Evolutionary conservation across 768 basidiomycete species (phyloP).

Genomic region (Phylloporus rhodoxanthus): DNA sequence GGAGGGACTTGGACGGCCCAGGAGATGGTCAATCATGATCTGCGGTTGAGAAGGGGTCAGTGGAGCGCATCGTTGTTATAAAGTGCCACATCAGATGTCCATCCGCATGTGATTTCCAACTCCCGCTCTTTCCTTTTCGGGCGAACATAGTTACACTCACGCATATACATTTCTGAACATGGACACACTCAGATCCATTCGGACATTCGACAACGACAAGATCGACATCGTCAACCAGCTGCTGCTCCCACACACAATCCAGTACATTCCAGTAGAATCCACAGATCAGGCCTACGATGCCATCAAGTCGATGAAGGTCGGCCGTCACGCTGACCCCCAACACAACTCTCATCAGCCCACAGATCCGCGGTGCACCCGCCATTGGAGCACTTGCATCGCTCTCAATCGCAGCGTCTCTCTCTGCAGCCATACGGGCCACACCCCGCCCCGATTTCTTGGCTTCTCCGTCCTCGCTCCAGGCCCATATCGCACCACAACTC

Average conservation of each 20-base stretch:
- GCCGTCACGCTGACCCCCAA: not conserved
- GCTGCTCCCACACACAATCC: slow-evolving; percentile 69
- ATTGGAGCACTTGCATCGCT: slow-evolving; percentile 90
- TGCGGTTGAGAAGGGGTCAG: slow-evolving; percentile 1
- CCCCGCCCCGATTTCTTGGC: slow-evolving; percentile 51
- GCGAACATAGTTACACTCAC: slow-evolving; percentile 5
- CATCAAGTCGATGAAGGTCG: slow-evolving; percentile 92
- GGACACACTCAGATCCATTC: slow-evolving; percentile 37
- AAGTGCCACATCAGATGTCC: not conserved
- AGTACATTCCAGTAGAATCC: slow-evolving; percentile 60
- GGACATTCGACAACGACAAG: slow-evolving; percentile 36
- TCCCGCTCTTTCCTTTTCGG: slow-evolving; percentile 15
- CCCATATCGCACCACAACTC: slow-evolving; percentile 53
- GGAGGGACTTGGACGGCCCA: slow-evolving; percentile 82
- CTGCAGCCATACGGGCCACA: slow-evolving; percentile 42
- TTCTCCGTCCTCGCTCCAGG: slow-evolving; percentile 46
- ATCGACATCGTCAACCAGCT: slow-evolving; percentile 92
- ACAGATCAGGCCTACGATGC: slow-evolving; percentile 86
- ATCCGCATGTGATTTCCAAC: slow-evolving; percentile 32
- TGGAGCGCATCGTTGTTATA: not conserved
- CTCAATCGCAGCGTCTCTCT: slow-evolving; percentile 61
- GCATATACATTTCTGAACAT: slow-evolving; percentile 9
- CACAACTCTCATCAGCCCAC: not conserved
- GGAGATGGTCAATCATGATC: slow-evolving; percentile 87
- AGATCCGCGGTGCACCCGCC: slow-evolving; percentile 91